Conservation (phyloP, 2,329 filamentous ascomycete species). For the Paramyrothecium roridum region DNA sequence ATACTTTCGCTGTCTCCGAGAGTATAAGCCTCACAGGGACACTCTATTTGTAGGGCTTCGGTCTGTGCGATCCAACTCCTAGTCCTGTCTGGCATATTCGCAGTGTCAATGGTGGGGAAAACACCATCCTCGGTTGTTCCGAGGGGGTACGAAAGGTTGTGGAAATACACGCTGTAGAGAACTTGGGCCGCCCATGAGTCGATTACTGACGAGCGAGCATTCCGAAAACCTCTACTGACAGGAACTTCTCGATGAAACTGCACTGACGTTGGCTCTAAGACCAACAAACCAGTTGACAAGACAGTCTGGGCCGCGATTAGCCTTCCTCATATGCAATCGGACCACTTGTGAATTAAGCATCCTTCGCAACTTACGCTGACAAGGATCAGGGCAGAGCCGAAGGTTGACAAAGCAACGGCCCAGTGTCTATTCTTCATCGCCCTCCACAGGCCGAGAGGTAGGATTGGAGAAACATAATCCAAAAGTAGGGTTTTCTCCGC, state of each 20-base stretch:
- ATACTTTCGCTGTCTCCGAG: background rate
- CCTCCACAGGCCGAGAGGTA: background rate
- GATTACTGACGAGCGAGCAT: background rate
- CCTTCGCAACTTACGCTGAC: background rate
- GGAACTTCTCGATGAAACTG: background rate
- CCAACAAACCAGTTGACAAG: slow-evolving; percentile 1
- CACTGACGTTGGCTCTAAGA: background rate
- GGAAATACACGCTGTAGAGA: background rate
- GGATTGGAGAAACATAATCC: background rate
- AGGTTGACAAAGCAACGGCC: background rate
- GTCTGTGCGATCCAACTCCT: background rate
- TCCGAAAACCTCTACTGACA: background rate
- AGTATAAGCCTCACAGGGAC: background rate
- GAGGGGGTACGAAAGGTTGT: background rate
- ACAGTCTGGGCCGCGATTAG: background rate
- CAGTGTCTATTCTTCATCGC: background rate
- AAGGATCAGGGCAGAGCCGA: background rate
- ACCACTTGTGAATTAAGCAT: background rate
- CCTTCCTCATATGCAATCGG: background rate
- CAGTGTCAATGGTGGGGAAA: background rate
- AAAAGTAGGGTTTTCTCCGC: background rate
- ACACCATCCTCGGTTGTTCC: background rate
- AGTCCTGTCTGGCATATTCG: background rate
- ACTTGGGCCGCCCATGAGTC: background rate
- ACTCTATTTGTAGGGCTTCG: background rate